phyloP scores from a whole-genome alignment of 2,329 filamentous ascomycete genomes.

The Truncatella angustata region DNA sequence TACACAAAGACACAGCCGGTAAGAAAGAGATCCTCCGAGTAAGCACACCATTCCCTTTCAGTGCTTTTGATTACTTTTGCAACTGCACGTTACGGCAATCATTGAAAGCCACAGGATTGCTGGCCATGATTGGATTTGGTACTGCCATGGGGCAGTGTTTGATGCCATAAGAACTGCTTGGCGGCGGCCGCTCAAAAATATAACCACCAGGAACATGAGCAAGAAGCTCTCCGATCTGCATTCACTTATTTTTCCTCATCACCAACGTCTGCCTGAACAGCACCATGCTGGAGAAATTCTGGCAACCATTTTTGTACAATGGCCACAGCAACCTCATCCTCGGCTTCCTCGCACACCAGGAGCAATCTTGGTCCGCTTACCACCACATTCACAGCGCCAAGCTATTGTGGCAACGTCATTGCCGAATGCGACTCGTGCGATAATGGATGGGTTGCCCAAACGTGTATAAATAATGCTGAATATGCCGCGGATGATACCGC shows the following conservation, averaged over 20 bases:
- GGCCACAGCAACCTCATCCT: not conserved
- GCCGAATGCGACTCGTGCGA: not conserved
- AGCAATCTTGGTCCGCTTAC: not conserved
- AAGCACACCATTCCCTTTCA: not conserved
- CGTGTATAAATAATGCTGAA: not conserved
- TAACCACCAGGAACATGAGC: not conserved
- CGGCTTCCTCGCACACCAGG: not conserved
- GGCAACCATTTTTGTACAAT: not conserved
- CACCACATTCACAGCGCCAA: not conserved
- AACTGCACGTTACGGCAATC: not conserved
- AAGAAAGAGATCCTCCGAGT: no score
- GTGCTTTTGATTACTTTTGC: not conserved
- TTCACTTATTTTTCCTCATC: no score
- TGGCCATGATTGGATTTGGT: not conserved
- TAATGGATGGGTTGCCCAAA: not conserved
- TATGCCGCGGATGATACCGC: not conserved
- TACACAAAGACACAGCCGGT: no score
- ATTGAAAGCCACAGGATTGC: not conserved
- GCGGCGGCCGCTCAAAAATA: not conserved
- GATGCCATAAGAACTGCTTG: not conserved
- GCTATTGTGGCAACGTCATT: not conserved
- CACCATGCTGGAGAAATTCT: not conserved
- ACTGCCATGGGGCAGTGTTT: not conserved
- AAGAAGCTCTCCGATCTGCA: not conserved
- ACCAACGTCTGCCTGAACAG: not conserved